A percentile compares a stretch with the other conserved stretches of the same genome.
Conservation (phyloP, 805 yeast genomes). For the Candida maris region DNA sequence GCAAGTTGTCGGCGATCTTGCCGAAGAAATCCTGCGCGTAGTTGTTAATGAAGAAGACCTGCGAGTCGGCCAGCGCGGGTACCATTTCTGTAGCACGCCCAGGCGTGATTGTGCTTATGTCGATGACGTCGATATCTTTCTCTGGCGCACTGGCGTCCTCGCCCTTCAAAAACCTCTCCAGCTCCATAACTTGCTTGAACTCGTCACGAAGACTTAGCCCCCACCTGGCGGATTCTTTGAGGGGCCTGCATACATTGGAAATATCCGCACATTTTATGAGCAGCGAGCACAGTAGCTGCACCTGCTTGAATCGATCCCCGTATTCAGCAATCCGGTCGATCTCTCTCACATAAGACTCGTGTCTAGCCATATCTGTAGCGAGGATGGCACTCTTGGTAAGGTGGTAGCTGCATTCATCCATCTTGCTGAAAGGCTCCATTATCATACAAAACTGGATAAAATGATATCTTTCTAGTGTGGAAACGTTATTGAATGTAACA, state of each 20-base stretch:
- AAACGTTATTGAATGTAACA: slow-evolving; percentile 53
- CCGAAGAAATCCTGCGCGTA: slow-evolving; percentile 78
- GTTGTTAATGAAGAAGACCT: slow-evolving; percentile 74
- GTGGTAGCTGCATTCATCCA: slow-evolving; percentile 5
- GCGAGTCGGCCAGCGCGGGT: slow-evolving; percentile 62
- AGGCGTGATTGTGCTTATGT: slow-evolving; percentile 28
- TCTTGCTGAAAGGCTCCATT: slow-evolving; percentile 9
- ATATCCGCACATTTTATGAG: slow-evolving; percentile 94
- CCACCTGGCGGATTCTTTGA: slow-evolving; percentile 78
- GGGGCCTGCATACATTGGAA: slow-evolving; percentile 84
- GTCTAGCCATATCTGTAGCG: slow-evolving; percentile 93
- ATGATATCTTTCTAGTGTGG: slow-evolving; percentile 83
- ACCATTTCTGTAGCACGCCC: slow-evolving; percentile 43
- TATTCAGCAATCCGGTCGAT: slow-evolving; percentile 36
- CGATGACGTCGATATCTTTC: slow-evolving; percentile 4
- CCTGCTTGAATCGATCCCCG: slow-evolving; percentile 23
- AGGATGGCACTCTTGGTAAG: slow-evolving; percentile 36
- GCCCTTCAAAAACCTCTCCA: slow-evolving; percentile 38
- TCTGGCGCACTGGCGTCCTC: slow-evolving; percentile 10
- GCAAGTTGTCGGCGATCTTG: slow-evolving; percentile 58
- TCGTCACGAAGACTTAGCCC: slow-evolving; percentile 77
- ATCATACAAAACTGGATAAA: slow-evolving; percentile 56
- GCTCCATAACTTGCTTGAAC: slow-evolving; percentile 59
- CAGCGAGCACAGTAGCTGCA: slow-evolving; percentile 53
- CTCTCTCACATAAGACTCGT: slow-evolving; percentile 62